Evolutionary conservation across 331 rosid species (phyloP), one percentile per base, ranked within the genome.

Genomic region (Cydonia oblonga): DNA sequence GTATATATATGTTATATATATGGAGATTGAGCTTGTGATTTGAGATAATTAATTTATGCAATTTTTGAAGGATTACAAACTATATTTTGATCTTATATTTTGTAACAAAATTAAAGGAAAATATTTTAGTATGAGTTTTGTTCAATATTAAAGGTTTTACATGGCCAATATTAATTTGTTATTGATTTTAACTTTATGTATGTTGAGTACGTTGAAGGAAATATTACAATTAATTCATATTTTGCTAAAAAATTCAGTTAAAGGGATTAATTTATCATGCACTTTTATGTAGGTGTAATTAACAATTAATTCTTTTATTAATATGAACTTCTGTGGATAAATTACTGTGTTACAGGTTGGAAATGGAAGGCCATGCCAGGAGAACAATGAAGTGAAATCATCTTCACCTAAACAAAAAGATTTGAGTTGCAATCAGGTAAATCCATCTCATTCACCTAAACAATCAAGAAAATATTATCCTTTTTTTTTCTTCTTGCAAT

Each of bases 341-440:
- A 10, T 40, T 40, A 40, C 46, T 40, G 0, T 40, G 5, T 70
- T 56, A 16, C 25, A 82, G 82, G 57, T 51, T 29, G 80, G 67
- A 68, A 74, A 67, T 74, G 57, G 79, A 74, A 11, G 25, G n/a
- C 8, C 24, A 29, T 3, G 42, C 44, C 62, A 24, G 10, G 79
- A 73, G 32, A 70, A 28, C 49, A 52, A 58, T 38, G 69, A 75
- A 10, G 19, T 19, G 40, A 70, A 68, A 64, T 66, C 77, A 66
- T 49, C 70, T 57, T 73, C 77, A 56, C 66, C 76, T 69, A 35
- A 29, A 40, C 68, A 66, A n/a, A 73, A 72, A 20, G 35, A 58
- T 63, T 42, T 66, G 62, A 58, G 67, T 13, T 22, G 75, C 54
- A 66, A 76, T 54, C 46, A 64, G 75, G 76, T 71, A 71, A 23